Conservation (phyloP, 2,329 filamentous ascomycete species). For the Botrytis tulipae region DNA sequence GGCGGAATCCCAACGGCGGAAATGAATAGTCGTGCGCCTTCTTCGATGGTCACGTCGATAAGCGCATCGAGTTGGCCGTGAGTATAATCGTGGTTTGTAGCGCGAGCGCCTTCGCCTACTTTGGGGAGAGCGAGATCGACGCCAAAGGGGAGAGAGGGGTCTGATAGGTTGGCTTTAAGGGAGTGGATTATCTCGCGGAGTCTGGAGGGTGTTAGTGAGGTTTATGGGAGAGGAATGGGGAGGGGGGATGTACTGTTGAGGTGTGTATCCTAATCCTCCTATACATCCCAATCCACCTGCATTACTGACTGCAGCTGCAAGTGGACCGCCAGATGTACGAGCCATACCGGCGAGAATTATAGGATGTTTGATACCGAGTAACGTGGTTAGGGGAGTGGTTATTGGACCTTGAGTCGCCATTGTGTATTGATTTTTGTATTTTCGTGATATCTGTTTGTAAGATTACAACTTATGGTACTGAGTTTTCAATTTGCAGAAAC, state of each 20-base stretch:
- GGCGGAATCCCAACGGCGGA: constrained; percentile 87
- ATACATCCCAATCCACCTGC: constrained; percentile 75
- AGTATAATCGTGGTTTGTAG: constrained; percentile 96
- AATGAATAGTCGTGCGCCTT: constrained; percentile 83
- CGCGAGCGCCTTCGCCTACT: constrained; percentile 76
- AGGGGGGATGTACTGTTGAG: constrained; percentile 36
- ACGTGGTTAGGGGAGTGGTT: constrained; percentile 71
- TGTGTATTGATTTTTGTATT: not conserved
- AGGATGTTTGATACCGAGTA: constrained; percentile 83
- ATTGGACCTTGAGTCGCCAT: constrained; percentile 44
- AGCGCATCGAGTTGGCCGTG: constrained; percentile 83
- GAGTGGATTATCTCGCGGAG: constrained; percentile 80
- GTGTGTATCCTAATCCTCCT: constrained; percentile 70
- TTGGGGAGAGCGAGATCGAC: constrained; percentile 90
- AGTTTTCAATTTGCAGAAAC: not conserved
- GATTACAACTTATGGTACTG: not conserved
- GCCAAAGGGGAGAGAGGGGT: constrained; percentile 76
- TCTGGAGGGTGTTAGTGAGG: constrained; percentile 21
- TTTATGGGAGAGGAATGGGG: not conserved
- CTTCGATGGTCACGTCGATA: constrained; percentile 80
- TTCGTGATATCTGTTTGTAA: not conserved
- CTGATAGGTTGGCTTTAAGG: constrained; percentile 70
- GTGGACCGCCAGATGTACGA: constrained; percentile 70
- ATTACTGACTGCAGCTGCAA: constrained; percentile 81
- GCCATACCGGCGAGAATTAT: constrained; percentile 95